Evolutionary conservation across 768 basidiomycete species (phyloP).

Genomic region (Mycena floridula): DNA sequence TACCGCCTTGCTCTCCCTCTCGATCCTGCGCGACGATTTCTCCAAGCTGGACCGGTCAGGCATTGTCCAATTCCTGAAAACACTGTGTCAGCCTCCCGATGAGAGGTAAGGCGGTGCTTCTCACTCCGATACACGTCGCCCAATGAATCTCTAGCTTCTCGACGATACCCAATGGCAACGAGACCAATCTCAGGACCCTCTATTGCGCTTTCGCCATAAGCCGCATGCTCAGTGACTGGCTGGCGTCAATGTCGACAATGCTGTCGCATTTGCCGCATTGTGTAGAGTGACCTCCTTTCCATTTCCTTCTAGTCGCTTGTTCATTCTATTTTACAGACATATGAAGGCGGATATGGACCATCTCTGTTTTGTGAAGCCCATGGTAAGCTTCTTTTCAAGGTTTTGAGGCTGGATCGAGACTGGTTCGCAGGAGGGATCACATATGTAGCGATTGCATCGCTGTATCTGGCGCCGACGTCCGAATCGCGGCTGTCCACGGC

Average conservation of each 20-base stretch:
- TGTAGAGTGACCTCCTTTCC: constrained; percentile 56
- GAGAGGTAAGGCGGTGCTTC: constrained; percentile 61
- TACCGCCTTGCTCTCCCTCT: constrained; percentile 77
- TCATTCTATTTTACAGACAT: constrained; percentile 45
- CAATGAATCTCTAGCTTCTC: too few relatives aligned
- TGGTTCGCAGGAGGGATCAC: constrained; percentile 80
- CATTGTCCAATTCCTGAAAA: constrained; percentile 56
- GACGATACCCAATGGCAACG: constrained; percentile 57
- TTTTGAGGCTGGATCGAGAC: too few relatives aligned
- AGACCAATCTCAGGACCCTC: constrained; percentile 76
- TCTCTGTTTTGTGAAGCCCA: constrained; percentile 78
- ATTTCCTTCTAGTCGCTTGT: constrained; percentile 5
- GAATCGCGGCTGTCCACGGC: constrained; percentile 25
- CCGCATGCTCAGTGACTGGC: constrained; percentile 76
- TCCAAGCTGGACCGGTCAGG: constrained; percentile 60
- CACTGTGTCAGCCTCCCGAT: constrained; percentile 72
- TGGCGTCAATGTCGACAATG: constrained; percentile 54
- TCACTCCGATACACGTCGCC: background rate
- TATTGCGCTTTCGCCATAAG: constrained; percentile 88
- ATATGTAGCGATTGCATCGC: constrained; percentile 81
- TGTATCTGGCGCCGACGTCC: constrained; percentile 41
- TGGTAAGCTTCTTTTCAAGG: constrained; percentile 48
- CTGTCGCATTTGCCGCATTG: constrained; percentile 55
- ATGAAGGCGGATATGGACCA: constrained; percentile 92
- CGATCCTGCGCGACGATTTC: constrained; percentile 85